Base-by-base conservation (phyloP, 441 rosid species). In the Erysimum pusillum region DNA sequence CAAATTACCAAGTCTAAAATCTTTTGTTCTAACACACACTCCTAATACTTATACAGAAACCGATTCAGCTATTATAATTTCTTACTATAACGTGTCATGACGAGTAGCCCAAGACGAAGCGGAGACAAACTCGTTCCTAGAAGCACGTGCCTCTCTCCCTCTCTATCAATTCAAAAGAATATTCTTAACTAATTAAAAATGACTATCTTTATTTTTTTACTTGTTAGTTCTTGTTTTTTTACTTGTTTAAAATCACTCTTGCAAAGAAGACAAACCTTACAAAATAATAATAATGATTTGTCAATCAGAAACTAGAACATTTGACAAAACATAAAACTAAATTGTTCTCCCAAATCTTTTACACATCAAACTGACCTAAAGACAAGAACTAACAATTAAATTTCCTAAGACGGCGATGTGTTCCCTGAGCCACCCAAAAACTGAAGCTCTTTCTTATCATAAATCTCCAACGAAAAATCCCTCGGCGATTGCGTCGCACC, bases 371-470 rank as follows among this genome's bases (percentile, higher is more conserved):
- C 65, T 64, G 57, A 20, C 48, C 57, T 41, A 22, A 13, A 25
- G 36, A 72, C 65, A 32, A 44, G 48, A 61, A 64, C 58, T 44
- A 73, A 35, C 28, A 57, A 9, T 28, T 74, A 34, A 35, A 0
- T 20, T 28, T 13, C 41, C 42, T 34, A 82, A 2, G 82, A 28
- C 12, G 83, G 86, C 32, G 78, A 81, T 28, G 53, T 14, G 63
- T 76, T 66, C 64, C 35, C 82, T 48, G 81, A 69, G 13, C 82
- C 67, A 79, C 87, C 87, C 62, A 91, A 62, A 71, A 86, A 91
- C 69, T 85, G 94, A 71, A 87, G 89, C 81, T 89, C 91, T 56
- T 79, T 87, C 77, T 80, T 89, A 39, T 89, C 97, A 71, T 76
- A 75, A 76, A 88, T 85, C 85, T 85, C 88, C 84, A 88, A 51